These are phyloP conservation scores for Botryotinia narcissicola DNA, from an alignment of 2,329 filamentous ascomycete species.

Conservation along the genomic window DNA sequence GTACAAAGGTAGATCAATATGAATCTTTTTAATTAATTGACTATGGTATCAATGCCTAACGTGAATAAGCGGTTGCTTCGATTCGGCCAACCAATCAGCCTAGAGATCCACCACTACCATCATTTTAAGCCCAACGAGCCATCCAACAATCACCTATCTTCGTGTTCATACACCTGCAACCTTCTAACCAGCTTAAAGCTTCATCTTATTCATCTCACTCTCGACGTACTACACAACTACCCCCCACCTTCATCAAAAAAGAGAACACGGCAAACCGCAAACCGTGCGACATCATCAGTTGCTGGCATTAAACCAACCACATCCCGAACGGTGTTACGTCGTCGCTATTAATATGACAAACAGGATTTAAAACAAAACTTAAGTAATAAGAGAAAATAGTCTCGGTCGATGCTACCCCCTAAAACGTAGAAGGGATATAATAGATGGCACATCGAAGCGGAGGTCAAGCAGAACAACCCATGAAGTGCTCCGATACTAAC, in stretches of 20 bases:
- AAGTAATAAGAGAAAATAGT: conserved; percentile 18
- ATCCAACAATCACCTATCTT: conserved; percentile 11
- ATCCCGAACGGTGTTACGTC: conserved; percentile 21
- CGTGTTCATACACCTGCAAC: conserved; percentile 1
- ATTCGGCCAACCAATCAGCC: conserved; percentile 10
- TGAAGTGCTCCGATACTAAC: conserved; percentile 12
- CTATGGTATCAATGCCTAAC: conserved; percentile 14
- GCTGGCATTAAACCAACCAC: conserved; percentile 15
- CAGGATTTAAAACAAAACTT: conserved; percentile 19
- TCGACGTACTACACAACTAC: not conserved
- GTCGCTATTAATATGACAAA: conserved; percentile 31
- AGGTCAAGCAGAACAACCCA: conserved; percentile 18
- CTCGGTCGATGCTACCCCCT: conserved; percentile 1
- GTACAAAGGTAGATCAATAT: not conserved
- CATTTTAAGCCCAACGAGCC: conserved; percentile 11
- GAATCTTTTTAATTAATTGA: conserved; percentile 21
- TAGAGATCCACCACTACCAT: conserved; percentile 15
- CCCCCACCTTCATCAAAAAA: conserved; percentile 14
- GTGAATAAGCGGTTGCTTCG: conserved; percentile 5
- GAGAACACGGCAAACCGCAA: conserved; percentile 5
- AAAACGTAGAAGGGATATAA: conserved; percentile 22
- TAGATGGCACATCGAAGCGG: conserved; percentile 34
- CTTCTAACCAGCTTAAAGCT: conserved; percentile 9
- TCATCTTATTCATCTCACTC: conserved; percentile 13
- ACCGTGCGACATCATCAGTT: conserved; percentile 20